Base-by-base conservation (phyloP, 768 basidiomycete species). In the Macrolepiota dolichaula region DNA sequence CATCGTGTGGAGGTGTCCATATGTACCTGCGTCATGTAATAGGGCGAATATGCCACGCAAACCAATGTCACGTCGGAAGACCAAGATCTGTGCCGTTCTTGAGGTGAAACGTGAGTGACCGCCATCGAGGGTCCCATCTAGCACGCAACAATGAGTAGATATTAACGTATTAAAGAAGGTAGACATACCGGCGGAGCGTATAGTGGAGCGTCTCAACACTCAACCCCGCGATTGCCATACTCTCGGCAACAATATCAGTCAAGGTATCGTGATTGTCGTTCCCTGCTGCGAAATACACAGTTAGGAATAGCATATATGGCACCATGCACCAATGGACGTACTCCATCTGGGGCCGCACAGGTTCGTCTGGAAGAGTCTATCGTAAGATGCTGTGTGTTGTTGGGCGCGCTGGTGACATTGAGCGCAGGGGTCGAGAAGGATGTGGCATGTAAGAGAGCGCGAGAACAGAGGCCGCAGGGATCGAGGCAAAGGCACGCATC, bases 81-180 rank as follows among this genome's bases (percentile, higher is more conserved):
- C 68, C 70, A 11, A 71, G 15, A 9, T 62, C 56, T n/a, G 71
- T 73, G 24, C 72, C 72, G 49, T 73, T 66, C 27, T 53, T 71
- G 25, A 73, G 68, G 27, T 66, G 64, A n/a, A 73, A 67, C 46
- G 61, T 65, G 35, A 73, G 66, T 13, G 70, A 72, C 72, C 72
- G 72, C 72, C 72, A 73, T 35, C 71, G 68, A 35, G 72, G 68
- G 50, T 73, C 72, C 72, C 72, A 73, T 63, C 72, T 72, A 40
- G 19, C 10, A 61, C 1, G 11, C 19, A 15, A 35, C 25, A 49
- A 22, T 10, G 11, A 54, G 42, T 32, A 50, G 3, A 24, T 49
- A 10, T 10, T 29, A 11, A 11, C n/a, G 11, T 44, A 62, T 22
- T 35, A n/a, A 36, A 35, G 52, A 19, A 19, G 22, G 17, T 36